These are phyloP conservation scores for Phytophthora pistaciae DNA, from an alignment of 352 stramenopile genomes.

Conservation along the genomic window DNA sequence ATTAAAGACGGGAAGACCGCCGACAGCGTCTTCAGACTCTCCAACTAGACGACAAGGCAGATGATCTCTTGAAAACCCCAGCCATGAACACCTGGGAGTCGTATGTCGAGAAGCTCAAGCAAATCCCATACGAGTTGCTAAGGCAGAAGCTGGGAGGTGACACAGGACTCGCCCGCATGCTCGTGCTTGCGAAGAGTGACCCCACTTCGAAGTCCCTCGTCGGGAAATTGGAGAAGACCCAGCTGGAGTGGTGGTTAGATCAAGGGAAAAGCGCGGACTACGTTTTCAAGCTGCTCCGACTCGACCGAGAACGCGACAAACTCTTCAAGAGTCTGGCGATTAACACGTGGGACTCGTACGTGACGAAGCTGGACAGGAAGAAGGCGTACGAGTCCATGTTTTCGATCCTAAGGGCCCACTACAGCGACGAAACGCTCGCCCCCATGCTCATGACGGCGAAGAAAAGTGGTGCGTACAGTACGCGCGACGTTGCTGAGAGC, in stretches of 20 bases:
- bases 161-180: background rate
- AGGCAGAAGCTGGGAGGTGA: background rate
- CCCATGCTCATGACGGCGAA: background rate
- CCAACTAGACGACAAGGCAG: background rate
- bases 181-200: background rate
- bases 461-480: background rate
- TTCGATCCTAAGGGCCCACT: background rate
- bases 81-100: background rate
- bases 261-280: background rate
- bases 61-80: background rate
- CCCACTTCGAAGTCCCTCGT: background rate
- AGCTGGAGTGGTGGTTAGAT: background rate
- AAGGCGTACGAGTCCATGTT: background rate
- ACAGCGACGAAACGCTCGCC: background rate
- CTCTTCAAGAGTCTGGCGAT: background rate
- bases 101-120: background rate
- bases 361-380: background rate
- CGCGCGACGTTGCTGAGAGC: background rate
- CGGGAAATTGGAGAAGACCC: background rate
- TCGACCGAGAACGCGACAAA: background rate
- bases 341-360: background rate
- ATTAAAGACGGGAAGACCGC: background rate
- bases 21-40: background rate
- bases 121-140: background rate
- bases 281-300: background rate